phyloP scores from a whole-genome alignment of 2,329 filamentous ascomycete species.

The Diplodia scrobiculata region DNA sequence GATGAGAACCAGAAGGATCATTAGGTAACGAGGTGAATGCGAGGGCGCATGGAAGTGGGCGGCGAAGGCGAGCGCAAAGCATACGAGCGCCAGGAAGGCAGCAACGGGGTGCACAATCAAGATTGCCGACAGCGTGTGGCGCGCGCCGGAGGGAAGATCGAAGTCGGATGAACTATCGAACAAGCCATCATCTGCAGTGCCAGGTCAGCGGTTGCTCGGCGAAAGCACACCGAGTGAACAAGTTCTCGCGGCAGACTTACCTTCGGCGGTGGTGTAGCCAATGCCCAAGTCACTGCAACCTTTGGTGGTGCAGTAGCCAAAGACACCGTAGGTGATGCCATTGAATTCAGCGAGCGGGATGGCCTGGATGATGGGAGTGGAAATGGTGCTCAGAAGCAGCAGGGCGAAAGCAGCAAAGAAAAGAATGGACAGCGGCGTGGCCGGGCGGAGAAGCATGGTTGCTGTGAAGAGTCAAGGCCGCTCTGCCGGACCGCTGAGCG shows the following conservation, averaged over 20 bases:
- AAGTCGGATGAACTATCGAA: slow-evolving; percentile 55
- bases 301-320: slow-evolving; percentile 72
- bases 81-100: slow-evolving; percentile 79
- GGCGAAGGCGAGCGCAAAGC: slow-evolving; percentile 74
- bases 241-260: slow-evolving; percentile 56
- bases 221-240: slow-evolving; percentile 14
- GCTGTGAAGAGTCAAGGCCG: slow-evolving; percentile 12
- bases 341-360: slow-evolving; percentile 81
- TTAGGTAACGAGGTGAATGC: slow-evolving; percentile 85
- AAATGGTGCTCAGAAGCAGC: slow-evolving; percentile 83
- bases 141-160: slow-evolving; percentile 64
- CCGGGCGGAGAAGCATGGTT: slow-evolving; percentile 78
- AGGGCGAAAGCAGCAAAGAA: slow-evolving; percentile 83
- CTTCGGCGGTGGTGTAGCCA: slow-evolving; percentile 70
- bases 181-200: slow-evolving; percentile 48
- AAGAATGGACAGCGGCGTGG: slow-evolving; percentile 84
- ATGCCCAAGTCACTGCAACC: slow-evolving; percentile 74
- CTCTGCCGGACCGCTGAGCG: slow-evolving; percentile 25
- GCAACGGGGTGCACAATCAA: slow-evolving; percentile 92
- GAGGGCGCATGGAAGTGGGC: slow-evolving; percentile 86
- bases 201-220: slow-evolving; percentile 4
- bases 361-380: slow-evolving; percentile 80
- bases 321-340: slow-evolving; percentile 83
- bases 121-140: slow-evolving; percentile 76
- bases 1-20: slow-evolving; percentile 80